phyloP scores from a whole-genome alignment of 768 basidiomycete genomes.

The Trametes coccinea region DNA sequence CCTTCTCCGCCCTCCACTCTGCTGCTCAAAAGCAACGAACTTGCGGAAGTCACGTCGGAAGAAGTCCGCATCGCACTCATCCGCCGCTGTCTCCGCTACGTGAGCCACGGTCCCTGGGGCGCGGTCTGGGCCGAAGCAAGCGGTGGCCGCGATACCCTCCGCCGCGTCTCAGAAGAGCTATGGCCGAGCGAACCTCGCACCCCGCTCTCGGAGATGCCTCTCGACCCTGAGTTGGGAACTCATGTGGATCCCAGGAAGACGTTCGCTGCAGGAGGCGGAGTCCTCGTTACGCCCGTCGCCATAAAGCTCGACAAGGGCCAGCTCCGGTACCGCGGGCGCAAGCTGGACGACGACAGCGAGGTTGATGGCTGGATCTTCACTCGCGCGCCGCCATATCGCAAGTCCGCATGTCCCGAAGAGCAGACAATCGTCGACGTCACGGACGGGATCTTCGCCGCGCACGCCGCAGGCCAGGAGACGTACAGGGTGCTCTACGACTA shows the following conservation, averaged over 20 bases:
- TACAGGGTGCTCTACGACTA: slow-evolving; percentile 58
- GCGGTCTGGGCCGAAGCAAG: slow-evolving; percentile 59
- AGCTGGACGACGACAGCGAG: slow-evolving; percentile 18
- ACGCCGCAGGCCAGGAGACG: slow-evolving; percentile 20
- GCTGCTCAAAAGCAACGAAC: slow-evolving; percentile 23
- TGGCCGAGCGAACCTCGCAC: slow-evolving; percentile 36
- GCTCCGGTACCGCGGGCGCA: neutral
- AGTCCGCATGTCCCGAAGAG: slow-evolving; percentile 22
- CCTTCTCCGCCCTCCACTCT: slow-evolving; percentile 33
- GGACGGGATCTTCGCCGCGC: slow-evolving; percentile 22
- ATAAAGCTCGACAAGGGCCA: slow-evolving; percentile 26
- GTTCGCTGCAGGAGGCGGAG: slow-evolving; percentile 61
- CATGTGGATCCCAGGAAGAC: slow-evolving; percentile 22
- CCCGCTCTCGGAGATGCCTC: neutral
- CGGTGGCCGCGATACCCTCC: slow-evolving; percentile 48
- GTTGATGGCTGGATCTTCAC: slow-evolving; percentile 55
- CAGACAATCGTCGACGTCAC: slow-evolving; percentile 47
- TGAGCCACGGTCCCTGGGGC: slow-evolving; percentile 80
- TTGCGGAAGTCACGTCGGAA: slow-evolving; percentile 17
- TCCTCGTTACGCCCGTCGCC: slow-evolving; percentile 61
- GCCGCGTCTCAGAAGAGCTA: slow-evolving; percentile 48
- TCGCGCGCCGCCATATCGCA: slow-evolving; percentile 49
- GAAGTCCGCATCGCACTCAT: slow-evolving; percentile 31
- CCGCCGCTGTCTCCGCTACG: slow-evolving; percentile 57
- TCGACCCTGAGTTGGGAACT: slow-evolving; percentile 28